Conservation (phyloP, 2,329 filamentous ascomycete species). For the Botrytis pseudocinerea region DNA sequence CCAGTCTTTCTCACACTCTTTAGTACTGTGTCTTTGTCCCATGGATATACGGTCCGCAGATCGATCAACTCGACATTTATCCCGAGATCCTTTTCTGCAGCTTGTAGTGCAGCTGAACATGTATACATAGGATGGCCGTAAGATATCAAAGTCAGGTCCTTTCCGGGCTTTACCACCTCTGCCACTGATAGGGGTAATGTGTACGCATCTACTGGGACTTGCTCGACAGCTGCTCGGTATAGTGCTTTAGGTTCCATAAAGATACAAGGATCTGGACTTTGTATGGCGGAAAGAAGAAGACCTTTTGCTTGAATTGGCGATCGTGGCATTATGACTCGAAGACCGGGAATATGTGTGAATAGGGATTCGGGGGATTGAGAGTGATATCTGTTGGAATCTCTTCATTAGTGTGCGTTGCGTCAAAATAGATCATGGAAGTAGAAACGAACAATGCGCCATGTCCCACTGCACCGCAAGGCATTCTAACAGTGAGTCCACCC, state of each 20-base stretch:
- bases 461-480: constrained; percentile 71
- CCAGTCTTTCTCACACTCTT: constrained; percentile 71
- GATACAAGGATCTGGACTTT: constrained; percentile 67
- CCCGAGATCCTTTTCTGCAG: constrained; percentile 66
- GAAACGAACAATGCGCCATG: constrained; percentile 63
- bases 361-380: constrained; percentile 71
- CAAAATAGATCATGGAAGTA: not conserved
- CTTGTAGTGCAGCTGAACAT: constrained; percentile 64
- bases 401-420: constrained; percentile 23
- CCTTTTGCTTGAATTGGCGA: constrained; percentile 72
- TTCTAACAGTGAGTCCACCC: constrained; percentile 68
- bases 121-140: constrained; percentile 72
- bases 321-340: constrained; percentile 68
- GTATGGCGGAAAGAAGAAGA: constrained; percentile 62
- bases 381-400: constrained; percentile 54
- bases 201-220: constrained; percentile 69
- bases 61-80: constrained; percentile 70
- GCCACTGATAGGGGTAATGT: constrained; percentile 68
- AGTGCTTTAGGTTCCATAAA: constrained; percentile 77
- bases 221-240: constrained; percentile 71
- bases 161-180: constrained; percentile 65
- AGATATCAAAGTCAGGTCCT: constrained; percentile 66
- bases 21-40: constrained; percentile 66
- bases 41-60: constrained; percentile 70
- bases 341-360: constrained; percentile 69